phyloP scores from a whole-genome alignment of 1,139 yeast genomes.

The Blastobotrys indianensis region DNA sequence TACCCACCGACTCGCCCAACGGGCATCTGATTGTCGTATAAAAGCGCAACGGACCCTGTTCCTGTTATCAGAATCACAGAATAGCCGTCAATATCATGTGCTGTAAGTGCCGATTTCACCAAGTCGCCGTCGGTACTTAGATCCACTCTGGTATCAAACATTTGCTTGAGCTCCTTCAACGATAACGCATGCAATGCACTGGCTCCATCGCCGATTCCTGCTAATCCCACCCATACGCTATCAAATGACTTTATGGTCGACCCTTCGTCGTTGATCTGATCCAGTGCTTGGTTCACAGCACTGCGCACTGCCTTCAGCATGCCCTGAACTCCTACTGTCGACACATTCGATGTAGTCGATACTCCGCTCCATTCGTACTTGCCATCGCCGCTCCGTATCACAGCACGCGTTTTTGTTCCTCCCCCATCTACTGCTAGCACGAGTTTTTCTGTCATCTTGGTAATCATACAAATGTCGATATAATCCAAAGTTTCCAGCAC shows the following conservation, averaged over 20 bases:
- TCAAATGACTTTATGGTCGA: neutral
- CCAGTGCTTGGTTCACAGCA: constrained; percentile 3
- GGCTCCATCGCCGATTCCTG: constrained; percentile 10
- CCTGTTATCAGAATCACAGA: constrained; percentile 23
- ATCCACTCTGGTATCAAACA: constrained; percentile 4
- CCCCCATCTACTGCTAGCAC: constrained; percentile 14
- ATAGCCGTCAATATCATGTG: neutral
- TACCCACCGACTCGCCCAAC: constrained; percentile 23
- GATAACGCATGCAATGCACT: constrained; percentile 1
- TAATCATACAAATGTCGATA: neutral
- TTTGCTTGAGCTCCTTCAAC: neutral
- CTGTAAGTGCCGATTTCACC: constrained; percentile 9
- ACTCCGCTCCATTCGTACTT: constrained; percentile 3
- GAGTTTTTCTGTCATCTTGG: too few relatives aligned
- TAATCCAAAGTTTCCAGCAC: neutral
- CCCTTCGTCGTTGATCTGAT: too few relatives aligned
- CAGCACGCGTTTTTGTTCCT: constrained; percentile 14
- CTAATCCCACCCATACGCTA: constrained; percentile 14
- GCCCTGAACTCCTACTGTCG: constrained; percentile 11
- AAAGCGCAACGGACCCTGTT: constrained; percentile 27
- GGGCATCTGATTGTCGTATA: constrained; percentile 13
- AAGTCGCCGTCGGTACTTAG: constrained; percentile 13
- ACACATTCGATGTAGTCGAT: constrained; percentile 9
- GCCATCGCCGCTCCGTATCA: constrained; percentile 1
- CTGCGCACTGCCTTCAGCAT: constrained; percentile 5